These are phyloP conservation scores for Stromatinia cepivora DNA, from an alignment of 2,329 filamentous ascomycete genomes.

Conservation along the genomic window DNA sequence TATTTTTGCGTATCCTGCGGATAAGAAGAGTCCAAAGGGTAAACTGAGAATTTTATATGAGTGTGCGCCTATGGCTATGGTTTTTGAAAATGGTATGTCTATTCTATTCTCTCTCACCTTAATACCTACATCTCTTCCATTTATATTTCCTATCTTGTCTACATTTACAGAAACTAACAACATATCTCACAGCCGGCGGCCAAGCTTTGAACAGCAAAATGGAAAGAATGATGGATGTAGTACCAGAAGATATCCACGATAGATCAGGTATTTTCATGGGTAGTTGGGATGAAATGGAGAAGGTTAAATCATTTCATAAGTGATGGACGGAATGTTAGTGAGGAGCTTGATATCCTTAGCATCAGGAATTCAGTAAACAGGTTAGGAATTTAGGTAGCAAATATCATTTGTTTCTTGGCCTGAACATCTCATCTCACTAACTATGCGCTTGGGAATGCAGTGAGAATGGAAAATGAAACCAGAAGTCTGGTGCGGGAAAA, in stretches of 20 bases:
- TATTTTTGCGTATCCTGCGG: constrained; percentile 95
- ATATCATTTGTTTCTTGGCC: constrained; percentile 7
- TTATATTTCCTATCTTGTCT: no score
- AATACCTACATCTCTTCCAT: no score
- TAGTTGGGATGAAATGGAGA: constrained; percentile 91
- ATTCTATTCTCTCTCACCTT: neutral
- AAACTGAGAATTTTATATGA: constrained; percentile 97
- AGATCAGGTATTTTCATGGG: constrained; percentile 94
- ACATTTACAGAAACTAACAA: neutral
- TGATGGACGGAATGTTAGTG: constrained; percentile 3
- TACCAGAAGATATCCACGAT: constrained; percentile 93
- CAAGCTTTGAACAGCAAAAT: constrained; percentile 90
- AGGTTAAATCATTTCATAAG: constrained; percentile 65
- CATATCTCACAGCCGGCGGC: constrained; percentile 68
- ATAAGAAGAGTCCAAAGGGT: constrained; percentile 98
- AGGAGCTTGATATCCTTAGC: constrained; percentile 5
- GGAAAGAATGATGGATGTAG: constrained; percentile 84
- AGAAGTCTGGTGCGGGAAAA: neutral
- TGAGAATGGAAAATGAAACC: neutral
- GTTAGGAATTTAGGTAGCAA: constrained; percentile 7
- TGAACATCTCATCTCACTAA: neutral
- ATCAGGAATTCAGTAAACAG: constrained; percentile 27
- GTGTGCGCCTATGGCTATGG: constrained; percentile 97
- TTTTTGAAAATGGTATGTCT: constrained; percentile 91
- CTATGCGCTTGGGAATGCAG: neutral